Percentiles rank a stretch among this genome's conserved stretches.
phyloP scores from a whole-genome alignment of 108 stramenopile genomes.

The Schizochytrium sp. region DNA sequence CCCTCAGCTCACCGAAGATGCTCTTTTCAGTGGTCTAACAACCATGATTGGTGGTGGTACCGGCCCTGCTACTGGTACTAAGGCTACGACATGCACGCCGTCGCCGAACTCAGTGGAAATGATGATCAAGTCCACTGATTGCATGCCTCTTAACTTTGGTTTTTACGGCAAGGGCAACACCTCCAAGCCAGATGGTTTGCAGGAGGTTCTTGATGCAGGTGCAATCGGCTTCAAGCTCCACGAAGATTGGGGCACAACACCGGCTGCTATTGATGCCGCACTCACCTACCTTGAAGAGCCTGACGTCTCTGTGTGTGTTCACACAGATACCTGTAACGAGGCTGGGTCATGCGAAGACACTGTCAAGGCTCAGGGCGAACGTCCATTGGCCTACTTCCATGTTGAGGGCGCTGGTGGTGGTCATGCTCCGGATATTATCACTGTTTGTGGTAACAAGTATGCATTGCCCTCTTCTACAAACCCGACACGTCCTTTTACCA shows the following conservation, averaged over 20 bases:
- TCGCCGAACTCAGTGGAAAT: conserved; percentile 90
- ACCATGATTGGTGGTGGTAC: conserved; percentile 96
- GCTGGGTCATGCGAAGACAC: conserved; percentile 91
- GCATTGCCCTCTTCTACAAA: conserved; percentile 95
- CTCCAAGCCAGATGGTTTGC: conserved; percentile 77
- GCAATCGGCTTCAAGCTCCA: conserved; percentile 96
- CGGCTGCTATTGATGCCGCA: conserved; percentile 91
- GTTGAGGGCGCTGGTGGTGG: conserved; percentile 93
- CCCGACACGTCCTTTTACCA: conserved; percentile 94
- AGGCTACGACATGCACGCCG: conserved; percentile 96
- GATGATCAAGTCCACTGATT: conserved; percentile 94
- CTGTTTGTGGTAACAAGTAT: conserved; percentile 87
- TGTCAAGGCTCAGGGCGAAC: conserved; percentile 91
- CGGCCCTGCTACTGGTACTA: conserved; percentile 92
- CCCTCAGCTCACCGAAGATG: conserved; percentile 94
- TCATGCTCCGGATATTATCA: conserved; percentile 98
- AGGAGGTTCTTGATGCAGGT: conserved; percentile 79
- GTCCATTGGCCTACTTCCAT: conserved; percentile 95
- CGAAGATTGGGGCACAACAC: conserved; percentile 99
- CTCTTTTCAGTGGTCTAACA: conserved; percentile 90
- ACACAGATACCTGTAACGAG: conserved; percentile 98
- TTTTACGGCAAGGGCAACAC: conserved; percentile 97
- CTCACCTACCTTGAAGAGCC: conserved; percentile 87
- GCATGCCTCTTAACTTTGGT: conserved; percentile 91
- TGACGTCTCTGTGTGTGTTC: conserved; percentile 95